phyloP scores from a whole-genome alignment of 768 basidiomycete species.

The Phanerodontia chrysosporium region DNA sequence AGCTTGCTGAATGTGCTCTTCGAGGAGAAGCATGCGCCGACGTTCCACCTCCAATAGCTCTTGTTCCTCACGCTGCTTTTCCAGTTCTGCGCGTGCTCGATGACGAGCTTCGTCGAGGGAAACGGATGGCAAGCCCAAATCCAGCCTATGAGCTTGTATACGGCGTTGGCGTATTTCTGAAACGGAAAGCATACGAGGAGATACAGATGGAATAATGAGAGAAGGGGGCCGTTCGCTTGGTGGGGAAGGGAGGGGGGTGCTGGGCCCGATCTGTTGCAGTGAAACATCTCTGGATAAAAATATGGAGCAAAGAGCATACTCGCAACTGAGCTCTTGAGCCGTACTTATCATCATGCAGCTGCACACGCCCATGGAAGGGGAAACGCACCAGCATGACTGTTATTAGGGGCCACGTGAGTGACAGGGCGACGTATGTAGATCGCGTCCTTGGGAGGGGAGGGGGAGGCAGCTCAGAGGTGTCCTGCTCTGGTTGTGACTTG shows the following conservation, averaged over 20 bases:
- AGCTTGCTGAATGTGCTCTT: slow-evolving; percentile 23
- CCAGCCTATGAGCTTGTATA: background rate
- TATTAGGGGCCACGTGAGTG: background rate
- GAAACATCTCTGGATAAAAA: slow-evolving; percentile 1
- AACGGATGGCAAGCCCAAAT: slow-evolving; percentile 5
- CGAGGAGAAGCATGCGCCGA: slow-evolving; percentile 21
- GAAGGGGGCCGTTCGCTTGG: background rate
- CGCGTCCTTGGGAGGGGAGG: slow-evolving; percentile 9
- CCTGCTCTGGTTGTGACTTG: background rate
- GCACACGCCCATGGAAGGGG: no score
- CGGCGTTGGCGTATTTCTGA: slow-evolving; percentile 1
- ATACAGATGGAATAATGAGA: background rate
- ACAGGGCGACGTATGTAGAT: background rate
- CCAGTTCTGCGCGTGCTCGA: slow-evolving; percentile 20
- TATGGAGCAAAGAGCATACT: slow-evolving; percentile 8
- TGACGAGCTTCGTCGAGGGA: slow-evolving; percentile 23
- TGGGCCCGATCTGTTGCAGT: background rate
- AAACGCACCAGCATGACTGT: background rate
- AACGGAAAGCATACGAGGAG: slow-evolving; percentile 7
- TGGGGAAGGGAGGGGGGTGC: background rate
- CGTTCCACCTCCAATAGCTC: slow-evolving; percentile 23
- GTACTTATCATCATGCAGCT: no score
- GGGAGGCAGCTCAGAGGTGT: slow-evolving; percentile 5
- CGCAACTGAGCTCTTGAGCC: background rate
- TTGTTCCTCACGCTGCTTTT: slow-evolving; percentile 19